A percentile compares a stretch with the other conserved stretches of the same genome.
Evolutionary conservation across 1,284 basidiomycete genomes (phyloP).

Genomic region (Ceratobasidium sp.): DNA sequence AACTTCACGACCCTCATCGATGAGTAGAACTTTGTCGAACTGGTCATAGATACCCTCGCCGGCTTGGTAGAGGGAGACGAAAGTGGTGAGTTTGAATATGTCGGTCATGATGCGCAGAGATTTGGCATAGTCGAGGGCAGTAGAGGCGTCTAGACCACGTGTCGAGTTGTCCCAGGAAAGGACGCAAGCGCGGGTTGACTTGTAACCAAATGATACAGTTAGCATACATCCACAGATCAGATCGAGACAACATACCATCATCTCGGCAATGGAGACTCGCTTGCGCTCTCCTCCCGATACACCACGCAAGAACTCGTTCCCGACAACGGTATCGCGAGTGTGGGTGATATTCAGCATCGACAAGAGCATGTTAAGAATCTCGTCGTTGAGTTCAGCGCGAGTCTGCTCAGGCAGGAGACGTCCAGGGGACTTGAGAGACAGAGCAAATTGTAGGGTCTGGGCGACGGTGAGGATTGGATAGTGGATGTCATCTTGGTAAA

Average conservation of each 20-base stretch:
- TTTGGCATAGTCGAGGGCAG: conserved; percentile 70
- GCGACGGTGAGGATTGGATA: conserved; percentile 71
- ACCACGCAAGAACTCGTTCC: conserved; percentile 69
- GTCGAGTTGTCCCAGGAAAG: conserved; percentile 68
- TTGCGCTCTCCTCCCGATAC: conserved; percentile 72
- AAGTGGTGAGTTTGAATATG: conserved; percentile 61
- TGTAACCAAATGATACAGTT: background rate
- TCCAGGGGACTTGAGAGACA: conserved; percentile 65
- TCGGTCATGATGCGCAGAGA: conserved; percentile 68
- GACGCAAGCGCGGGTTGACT: conserved; percentile 51
- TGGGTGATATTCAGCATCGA: conserved; percentile 72
- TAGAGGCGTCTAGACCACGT: conserved; percentile 70
- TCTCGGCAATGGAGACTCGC: conserved; percentile 72
- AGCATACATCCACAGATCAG: too few relatives aligned
- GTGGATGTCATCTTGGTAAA: conserved; percentile 64
- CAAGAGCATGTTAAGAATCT: conserved; percentile 66
- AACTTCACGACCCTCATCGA: conserved; percentile 66
- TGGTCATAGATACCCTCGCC: conserved; percentile 63
- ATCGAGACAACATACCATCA: conserved; percentile 55
- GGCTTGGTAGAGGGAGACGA: conserved; percentile 66
- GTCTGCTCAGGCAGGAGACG: conserved; percentile 63
- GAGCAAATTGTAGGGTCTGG: conserved; percentile 68
- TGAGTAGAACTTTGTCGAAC: conserved; percentile 62
- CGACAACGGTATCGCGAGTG: conserved; percentile 68
- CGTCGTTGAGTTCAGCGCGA: conserved; percentile 62